Conservation (phyloP, 257 asterid species). For the Solanum clarkiae region DNA sequence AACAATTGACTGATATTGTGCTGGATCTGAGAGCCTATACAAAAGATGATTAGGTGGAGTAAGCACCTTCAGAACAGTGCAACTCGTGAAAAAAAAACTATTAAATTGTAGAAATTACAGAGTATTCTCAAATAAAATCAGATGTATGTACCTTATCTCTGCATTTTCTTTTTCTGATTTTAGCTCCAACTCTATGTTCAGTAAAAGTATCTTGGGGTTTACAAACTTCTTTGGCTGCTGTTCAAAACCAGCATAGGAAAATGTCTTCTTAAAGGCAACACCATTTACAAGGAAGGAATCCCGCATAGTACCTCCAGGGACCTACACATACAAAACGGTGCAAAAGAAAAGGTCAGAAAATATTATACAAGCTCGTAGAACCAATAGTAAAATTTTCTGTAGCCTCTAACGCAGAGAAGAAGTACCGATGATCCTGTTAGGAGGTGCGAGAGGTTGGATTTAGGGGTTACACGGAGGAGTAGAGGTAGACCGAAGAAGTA, state of each 20-base stretch:
- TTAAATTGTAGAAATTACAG: background rate
- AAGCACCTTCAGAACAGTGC: background rate
- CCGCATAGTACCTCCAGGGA: slow-evolving; percentile 97
- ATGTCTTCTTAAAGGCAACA: slow-evolving; percentile 97
- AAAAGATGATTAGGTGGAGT: background rate
- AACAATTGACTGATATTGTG: slow-evolving; percentile 87
- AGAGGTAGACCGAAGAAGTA: no score
- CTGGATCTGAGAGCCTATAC: slow-evolving; percentile 73
- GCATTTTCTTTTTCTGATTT: slow-evolving; percentile 99
- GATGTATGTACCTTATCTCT: slow-evolving; percentile 63
- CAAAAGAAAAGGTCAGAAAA: background rate
- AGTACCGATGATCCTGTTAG: no score
- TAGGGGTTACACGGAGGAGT: no score
- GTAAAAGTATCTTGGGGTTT: slow-evolving; percentile 71
- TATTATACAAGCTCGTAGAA: background rate
- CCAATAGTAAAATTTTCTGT: background rate
- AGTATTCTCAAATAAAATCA: background rate
- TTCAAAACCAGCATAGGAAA: slow-evolving; percentile 99
- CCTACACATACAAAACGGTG: slow-evolving; percentile 32
- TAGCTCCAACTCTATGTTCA: slow-evolving; percentile 88
- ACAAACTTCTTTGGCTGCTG: slow-evolving; percentile 88
- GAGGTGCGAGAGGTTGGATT: no score
- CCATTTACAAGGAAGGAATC: slow-evolving; percentile 96
- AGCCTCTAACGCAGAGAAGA: background rate
- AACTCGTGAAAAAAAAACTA: background rate